Percentiles rank a stretch among this genome's conserved stretches.
phyloP scores from a whole-genome alignment of 495 filamentous ascomycete species.

The Bombardia bombarda region DNA sequence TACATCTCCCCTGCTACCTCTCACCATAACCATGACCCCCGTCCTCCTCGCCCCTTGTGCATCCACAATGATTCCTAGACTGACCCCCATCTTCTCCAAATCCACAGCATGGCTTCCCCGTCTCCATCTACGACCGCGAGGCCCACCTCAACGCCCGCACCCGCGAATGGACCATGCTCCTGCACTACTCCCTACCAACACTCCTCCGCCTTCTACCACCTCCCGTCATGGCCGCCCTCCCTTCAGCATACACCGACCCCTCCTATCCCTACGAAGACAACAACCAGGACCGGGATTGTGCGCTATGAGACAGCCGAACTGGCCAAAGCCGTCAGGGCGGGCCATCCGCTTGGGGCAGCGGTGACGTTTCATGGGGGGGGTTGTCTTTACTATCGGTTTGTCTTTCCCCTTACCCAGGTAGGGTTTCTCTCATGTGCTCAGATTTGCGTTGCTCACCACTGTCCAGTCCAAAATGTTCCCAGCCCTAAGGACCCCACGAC shows the following conservation, averaged over 20 bases:
- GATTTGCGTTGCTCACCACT: background rate
- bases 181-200: conserved; percentile 41
- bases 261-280: conserved; percentile 23
- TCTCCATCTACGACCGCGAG: conserved; percentile 41
- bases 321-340: background rate
- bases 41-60: too few species aligned
- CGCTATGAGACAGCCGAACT: conserved; percentile 1
- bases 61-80: too few species aligned
- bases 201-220: conserved; percentile 22
- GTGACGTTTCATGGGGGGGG: too few species aligned
- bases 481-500: conserved; percentile 2
- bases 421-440: too few species aligned
- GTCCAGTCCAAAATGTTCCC: background rate
- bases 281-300: conserved; percentile 3
- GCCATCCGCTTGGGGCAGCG: background rate
- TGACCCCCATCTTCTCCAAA: background rate
- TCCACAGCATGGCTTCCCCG: conserved; percentile 38
- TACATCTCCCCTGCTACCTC: too few species aligned
- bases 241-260: conserved; percentile 29
- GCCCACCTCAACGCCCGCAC: conserved; percentile 22
- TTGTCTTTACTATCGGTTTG: background rate
- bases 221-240: conserved; percentile 24
- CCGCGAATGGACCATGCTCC: conserved; percentile 49
- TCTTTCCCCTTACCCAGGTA: background rate
- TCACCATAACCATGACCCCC: too few species aligned